Evolutionary conservation across 176 grass and related monocot genomes (phyloP), one percentile per base, ranked within the genome.

Genomic region (Rhipidocladum racemiflorum): DNA sequence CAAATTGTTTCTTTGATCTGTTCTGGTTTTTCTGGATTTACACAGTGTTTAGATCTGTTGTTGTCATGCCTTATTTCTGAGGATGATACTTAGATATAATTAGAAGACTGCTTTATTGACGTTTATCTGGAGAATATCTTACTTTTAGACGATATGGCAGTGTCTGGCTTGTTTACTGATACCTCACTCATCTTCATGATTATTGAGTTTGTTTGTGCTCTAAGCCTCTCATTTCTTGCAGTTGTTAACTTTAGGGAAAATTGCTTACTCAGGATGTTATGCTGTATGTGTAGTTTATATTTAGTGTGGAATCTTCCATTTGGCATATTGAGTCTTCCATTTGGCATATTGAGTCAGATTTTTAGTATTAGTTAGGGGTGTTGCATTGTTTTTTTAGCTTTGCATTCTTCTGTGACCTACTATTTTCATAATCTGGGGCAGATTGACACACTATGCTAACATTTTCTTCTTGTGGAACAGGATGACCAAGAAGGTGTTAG

Each of bases 401-500:
- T 5, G 6, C 8, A 8, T 68, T 81, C 27, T 9, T 30, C 35
- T 81, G 50, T 60, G 7, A 6, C 9, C 9, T 39, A 18, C n/a
- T 64, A 38, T 7, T 77, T 78, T 68, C 64, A 70, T 72, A 79
- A 25, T 56, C 25, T 55, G 62, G 21, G 20, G 49, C n/a, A n/a
- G 25, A 73, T 45, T 61, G 44, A 38, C 32, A 18, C 15, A 18
- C 62, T 53, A 23, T 70, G 53, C 13, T 55, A 20, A 46, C 72
- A 49, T 48, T 59, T 55, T 71, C 30, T 57, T 76, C 12, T 81
- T 13, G 42, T 85, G 76, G 66, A 80, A 59, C 76, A 99, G 92
- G 93, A 99, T 93, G 96, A 99, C n/a, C 90, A 95, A 88, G 96
- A 99, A 83, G 96, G 92, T 50, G 74, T 85, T 42, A 88, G 90